A percentile compares a stretch with the other conserved stretches of the same genome.
phyloP scores from a whole-genome alignment of 106 monocot genomes.

The Gastrodia elata region DNA sequence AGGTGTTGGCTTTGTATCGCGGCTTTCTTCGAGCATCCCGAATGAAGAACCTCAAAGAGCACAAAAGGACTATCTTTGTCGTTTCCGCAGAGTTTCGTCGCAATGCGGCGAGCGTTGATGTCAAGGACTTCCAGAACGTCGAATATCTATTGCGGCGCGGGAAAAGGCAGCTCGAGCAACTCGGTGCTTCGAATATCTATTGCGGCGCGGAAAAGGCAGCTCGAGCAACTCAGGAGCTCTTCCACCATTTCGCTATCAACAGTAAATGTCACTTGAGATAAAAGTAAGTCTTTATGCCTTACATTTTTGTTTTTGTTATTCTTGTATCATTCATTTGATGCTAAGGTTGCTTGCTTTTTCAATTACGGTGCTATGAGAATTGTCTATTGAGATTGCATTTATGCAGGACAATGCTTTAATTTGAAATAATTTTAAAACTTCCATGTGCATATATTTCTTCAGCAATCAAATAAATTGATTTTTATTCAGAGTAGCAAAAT shows the following conservation, averaged over 20 bases:
- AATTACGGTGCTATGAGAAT: too few relatives aligned
- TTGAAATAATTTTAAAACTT: too few relatives aligned
- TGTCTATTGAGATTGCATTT: too few relatives aligned
- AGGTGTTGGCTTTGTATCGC: constrained; percentile 68
- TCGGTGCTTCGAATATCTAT: constrained; percentile 66
- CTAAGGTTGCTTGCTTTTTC: too few relatives aligned
- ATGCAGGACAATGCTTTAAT: too few relatives aligned
- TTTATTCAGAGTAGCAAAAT: too few relatives aligned
- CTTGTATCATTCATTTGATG: too few relatives aligned
- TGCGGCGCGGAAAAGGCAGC: constrained; percentile 73
- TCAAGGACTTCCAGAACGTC: constrained; percentile 73
- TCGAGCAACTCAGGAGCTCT: constrained; percentile 72
- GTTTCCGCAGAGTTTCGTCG: constrained; percentile 73
- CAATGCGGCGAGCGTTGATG: constrained; percentile 52
- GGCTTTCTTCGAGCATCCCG: constrained; percentile 74
- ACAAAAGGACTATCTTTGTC: constrained; percentile 46
- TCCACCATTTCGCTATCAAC: constrained; percentile 49
- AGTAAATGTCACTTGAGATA: constrained; percentile 19
- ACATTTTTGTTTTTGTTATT: background rate
- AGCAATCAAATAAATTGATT: too few relatives aligned
- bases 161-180: constrained; percentile 83
- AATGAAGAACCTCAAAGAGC: constrained; percentile 52
- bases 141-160: constrained; percentile 78
- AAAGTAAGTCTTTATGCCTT: background rate
- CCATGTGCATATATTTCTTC: too few relatives aligned